Percentiles rank a stretch among this genome's conserved stretches.
phyloP scores from a whole-genome alignment of 164 flowering plant species.

The Sedum album region DNA sequence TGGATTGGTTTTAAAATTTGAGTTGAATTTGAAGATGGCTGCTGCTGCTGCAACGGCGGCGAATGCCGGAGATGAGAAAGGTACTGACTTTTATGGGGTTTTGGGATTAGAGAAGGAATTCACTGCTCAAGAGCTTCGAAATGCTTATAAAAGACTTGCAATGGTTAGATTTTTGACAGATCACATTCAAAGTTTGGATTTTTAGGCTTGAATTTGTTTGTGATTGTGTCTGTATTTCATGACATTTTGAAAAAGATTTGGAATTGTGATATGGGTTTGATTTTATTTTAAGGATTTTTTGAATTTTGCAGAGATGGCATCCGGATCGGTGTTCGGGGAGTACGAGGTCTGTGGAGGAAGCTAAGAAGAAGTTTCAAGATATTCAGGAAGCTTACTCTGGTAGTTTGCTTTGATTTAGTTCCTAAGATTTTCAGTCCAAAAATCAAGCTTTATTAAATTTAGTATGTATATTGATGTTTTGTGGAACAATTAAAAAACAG shows the following conservation, averaged over 20 bases:
- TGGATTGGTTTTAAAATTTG: neutral
- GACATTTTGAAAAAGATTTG: neutral
- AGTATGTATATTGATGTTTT: neutral
- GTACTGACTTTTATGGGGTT: slow-evolving; percentile 51
- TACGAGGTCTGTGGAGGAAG: slow-evolving; percentile 60
- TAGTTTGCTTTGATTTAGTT: slow-evolving; percentile 13
- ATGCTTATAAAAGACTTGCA: slow-evolving; percentile 85
- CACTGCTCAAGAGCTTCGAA: slow-evolving; percentile 47
- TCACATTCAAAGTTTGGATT: slow-evolving; percentile 1
- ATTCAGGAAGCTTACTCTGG: slow-evolving; percentile 95
- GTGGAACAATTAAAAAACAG: slow-evolving; percentile 23
- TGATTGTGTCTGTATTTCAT: neutral
- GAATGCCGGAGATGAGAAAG: slow-evolving; percentile 26
- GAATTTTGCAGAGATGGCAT: slow-evolving; percentile 70
- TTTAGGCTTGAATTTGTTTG: neutral
- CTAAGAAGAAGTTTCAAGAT: slow-evolving; percentile 87
- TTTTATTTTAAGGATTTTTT: neutral
- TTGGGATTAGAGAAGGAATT: slow-evolving; percentile 81
- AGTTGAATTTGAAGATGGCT: slow-evolving; percentile 1
- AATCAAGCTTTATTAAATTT: neutral
- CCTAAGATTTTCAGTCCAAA: neutral
- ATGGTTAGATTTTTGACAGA: slow-evolving; percentile 38
- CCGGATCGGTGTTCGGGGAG: slow-evolving; percentile 87
- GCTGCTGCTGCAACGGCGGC: slow-evolving; percentile 1
- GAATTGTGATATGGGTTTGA: neutral